These are phyloP conservation scores for Trichoderma gamsii DNA, from an alignment of 495 filamentous ascomycete genomes.

Conservation along the genomic window DNA sequence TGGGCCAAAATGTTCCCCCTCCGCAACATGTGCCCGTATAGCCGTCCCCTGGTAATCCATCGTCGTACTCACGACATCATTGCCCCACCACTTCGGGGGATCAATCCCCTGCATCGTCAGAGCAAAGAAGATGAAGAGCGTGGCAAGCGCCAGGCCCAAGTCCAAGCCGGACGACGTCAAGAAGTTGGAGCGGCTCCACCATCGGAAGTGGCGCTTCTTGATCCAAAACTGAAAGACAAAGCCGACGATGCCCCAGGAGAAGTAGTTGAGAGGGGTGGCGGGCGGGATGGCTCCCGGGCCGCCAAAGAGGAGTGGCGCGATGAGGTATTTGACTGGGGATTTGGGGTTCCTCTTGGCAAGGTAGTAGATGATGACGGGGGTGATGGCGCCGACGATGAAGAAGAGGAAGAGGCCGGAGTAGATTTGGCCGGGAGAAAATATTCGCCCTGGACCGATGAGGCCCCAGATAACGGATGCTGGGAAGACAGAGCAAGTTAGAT, in stretches of 20 bases:
- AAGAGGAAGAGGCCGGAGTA: conserved; percentile 61
- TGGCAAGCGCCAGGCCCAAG: conserved; percentile 55
- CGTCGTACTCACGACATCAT: conserved; percentile 41
- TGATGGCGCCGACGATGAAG: conserved; percentile 54
- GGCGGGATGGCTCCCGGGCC: conserved; percentile 59
- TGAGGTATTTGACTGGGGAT: conserved; percentile 49
- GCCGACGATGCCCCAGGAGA: conserved; percentile 62
- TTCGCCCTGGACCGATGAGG: conserved; percentile 57
- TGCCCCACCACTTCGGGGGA: conserved; percentile 52
- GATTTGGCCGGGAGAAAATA: conserved; percentile 63
- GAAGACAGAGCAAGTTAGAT: conserved; percentile 13
- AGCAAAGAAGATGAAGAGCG: conserved; percentile 57
- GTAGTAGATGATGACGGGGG: conserved; percentile 52
- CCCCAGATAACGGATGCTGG: conserved; percentile 63
- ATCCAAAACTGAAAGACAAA: conserved; percentile 59
- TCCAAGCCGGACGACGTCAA: conserved; percentile 56
- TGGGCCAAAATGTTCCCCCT: conserved; percentile 58
- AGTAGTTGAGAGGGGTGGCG: conserved; percentile 62
- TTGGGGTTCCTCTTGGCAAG: conserved; percentile 48
- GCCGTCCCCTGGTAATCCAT: conserved; percentile 49
- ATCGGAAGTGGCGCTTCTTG: conserved; percentile 50
- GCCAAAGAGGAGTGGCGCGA: conserved; percentile 64
- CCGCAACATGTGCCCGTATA: conserved; percentile 39
- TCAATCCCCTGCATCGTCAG: conserved; percentile 44
- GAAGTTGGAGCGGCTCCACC: conserved; percentile 65